A percentile compares a stretch with the other conserved stretches of the same genome.
Evolutionary conservation across 352 stramenopile genomes (phyloP).

Genomic region (Globisporangium paddicum): DNA sequence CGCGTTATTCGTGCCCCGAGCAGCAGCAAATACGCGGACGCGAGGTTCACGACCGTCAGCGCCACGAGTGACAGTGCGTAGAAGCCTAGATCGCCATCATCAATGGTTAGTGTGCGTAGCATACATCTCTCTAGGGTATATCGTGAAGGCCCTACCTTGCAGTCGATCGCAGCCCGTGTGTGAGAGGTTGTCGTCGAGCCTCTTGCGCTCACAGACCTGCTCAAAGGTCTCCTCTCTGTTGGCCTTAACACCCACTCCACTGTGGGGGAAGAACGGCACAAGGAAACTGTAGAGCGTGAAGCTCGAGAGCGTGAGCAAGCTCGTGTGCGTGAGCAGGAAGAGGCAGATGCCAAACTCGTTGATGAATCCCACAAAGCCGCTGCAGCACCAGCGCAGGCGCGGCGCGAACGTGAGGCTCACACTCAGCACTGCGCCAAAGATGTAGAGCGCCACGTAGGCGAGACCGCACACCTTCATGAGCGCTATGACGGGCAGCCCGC

Average conservation of each 20-base stretch:
- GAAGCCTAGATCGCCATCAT: slow-evolving; percentile 16
- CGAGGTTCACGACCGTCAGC: slow-evolving; percentile 33
- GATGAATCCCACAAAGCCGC: slow-evolving; percentile 21
- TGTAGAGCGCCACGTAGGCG: slow-evolving; percentile 27
- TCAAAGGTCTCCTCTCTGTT: slow-evolving; percentile 21
- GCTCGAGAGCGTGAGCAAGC: slow-evolving; percentile 30
- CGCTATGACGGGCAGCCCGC: slow-evolving; percentile 38
- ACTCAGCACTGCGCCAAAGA: slow-evolving; percentile 32
- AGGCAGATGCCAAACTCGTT: slow-evolving; percentile 40
- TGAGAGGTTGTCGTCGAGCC: slow-evolving; percentile 38
- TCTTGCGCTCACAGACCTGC: slow-evolving; percentile 22
- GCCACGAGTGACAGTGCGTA: slow-evolving; percentile 39
- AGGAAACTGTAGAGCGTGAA: slow-evolving; percentile 37
- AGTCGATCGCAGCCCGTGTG: slow-evolving; percentile 37
- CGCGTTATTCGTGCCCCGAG: slow-evolving; percentile 42
- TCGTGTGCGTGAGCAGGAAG: slow-evolving; percentile 35
- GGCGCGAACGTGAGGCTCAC: slow-evolving; percentile 38
- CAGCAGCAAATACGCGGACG: slow-evolving; percentile 34
- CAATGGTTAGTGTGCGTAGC: not conserved
- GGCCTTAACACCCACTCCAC: not conserved
- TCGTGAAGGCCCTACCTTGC: slow-evolving; percentile 19
- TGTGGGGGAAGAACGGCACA: slow-evolving; percentile 27
- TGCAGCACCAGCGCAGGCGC: slow-evolving; percentile 31
- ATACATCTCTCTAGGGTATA: not conserved
- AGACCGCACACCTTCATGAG: slow-evolving; percentile 42